Base-by-base conservation (phyloP, 345 rosid species). In the Bruguiera sexangula region DNA sequence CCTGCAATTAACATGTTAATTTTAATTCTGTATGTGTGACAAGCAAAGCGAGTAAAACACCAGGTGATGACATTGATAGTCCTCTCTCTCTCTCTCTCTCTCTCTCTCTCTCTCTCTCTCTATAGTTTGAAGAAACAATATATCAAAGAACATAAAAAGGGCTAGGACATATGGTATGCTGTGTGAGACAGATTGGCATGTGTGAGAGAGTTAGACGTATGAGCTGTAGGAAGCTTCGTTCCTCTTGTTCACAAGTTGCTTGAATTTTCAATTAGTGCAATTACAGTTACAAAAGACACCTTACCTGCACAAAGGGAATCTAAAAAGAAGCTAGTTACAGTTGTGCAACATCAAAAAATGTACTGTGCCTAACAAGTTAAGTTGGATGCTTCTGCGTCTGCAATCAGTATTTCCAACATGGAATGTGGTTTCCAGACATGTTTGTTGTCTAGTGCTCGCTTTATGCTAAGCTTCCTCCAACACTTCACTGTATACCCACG, bases 351-450 rank as follows among this genome's bases (percentile, higher is more conserved):
- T 43, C 18, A 13, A 11, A 39, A 43, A 43, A 43, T 13, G 18
- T 43, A 43, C 18, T 13, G 50, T 43, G 50, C 5, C 50, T 39
- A 70, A 67, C 50, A 66, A 22, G 51, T 39, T 69, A 48, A 64
- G 22, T 24, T 62, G 77, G 60, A 22, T 56, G 21, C 15, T 60
- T 64, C 55, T 34, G 27, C 66, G 79, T 72, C 75, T 63, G 73
- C 46, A 31, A 11, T 20, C 20, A 7, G 55, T 71, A 75, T 62
- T 65, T 63, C 46, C 29, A 27, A 52, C 46, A 59, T 18, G 26
- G 67, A 58, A 39, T 34, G 66, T 77, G 69, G 63, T 22, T 60
- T 61, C 64, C 73, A 78, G 77, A 70, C 71, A 69, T 61, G 75
- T 27, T 27, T 7, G 50, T 70, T 69, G 39, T 69, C 53, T 63